Evolutionary conservation across 2,329 filamentous ascomycete species (phyloP).

Genomic region (Aspergillus chevalieri): DNA sequence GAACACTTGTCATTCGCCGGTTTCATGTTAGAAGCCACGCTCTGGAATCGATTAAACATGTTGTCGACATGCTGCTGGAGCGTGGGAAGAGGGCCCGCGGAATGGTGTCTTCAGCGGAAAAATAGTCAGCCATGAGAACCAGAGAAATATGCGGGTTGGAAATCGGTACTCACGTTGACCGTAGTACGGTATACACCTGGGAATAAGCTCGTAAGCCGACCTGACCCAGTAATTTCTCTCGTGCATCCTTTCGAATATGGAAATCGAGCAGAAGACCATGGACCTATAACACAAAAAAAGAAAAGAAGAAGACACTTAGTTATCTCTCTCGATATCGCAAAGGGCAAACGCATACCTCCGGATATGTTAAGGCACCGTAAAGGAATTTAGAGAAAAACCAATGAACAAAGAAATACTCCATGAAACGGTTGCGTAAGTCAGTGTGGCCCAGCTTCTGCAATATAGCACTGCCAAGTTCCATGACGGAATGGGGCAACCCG

Average conservation of each 20-base stretch:
- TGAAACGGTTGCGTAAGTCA: constrained; percentile 66
- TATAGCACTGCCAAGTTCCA: constrained; percentile 80
- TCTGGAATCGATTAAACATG: constrained; percentile 30
- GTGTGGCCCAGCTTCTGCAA: constrained; percentile 65
- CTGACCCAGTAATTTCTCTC: constrained; percentile 67
- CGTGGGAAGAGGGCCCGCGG: constrained; percentile 27
- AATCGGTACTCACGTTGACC: constrained; percentile 54
- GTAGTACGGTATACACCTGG: constrained; percentile 68
- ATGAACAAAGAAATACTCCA: constrained; percentile 78
- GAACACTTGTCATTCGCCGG: constrained; percentile 1
- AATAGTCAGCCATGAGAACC: constrained; percentile 19
- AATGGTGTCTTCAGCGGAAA: constrained; percentile 25
- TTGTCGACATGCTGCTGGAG: constrained; percentile 32
- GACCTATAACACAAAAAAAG: constrained; percentile 35
- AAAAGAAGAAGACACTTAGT: constrained; percentile 23
- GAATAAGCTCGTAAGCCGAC: constrained; percentile 75
- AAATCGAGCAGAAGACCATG: constrained; percentile 71
- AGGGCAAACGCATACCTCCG: constrained; percentile 56
- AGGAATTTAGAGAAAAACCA: constrained; percentile 91
- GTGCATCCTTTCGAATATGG: constrained; percentile 83
- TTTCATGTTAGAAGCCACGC: constrained; percentile 2
- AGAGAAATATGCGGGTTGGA: constrained; percentile 6
- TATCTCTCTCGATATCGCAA: constrained; percentile 2
- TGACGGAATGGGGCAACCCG: constrained; percentile 76
- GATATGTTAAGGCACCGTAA: constrained; percentile 75